Evolutionary conservation across 108 stramenopile species (phyloP).

Genomic region (Fistulifera pelliculosa): DNA sequence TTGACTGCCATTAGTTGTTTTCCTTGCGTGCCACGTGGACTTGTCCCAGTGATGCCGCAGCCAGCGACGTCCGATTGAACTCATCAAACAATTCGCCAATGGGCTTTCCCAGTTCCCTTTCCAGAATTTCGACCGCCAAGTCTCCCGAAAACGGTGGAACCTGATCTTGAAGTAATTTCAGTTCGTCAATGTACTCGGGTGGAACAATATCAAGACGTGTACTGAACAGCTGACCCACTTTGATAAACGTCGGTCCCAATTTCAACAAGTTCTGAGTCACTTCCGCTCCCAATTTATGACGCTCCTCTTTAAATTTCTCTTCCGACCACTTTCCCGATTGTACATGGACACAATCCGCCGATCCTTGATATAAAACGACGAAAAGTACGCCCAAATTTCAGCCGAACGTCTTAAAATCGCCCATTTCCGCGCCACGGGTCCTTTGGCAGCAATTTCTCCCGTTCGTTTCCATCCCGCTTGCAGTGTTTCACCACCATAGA

Average conservation of each 20-base stretch:
- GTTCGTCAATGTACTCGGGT: constrained; percentile 91
- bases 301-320: constrained; percentile 54
- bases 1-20: constrained; percentile 83
- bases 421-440: constrained; percentile 57
- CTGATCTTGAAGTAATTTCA: constrained; percentile 88
- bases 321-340: constrained; percentile 65
- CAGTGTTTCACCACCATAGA: constrained; percentile 66
- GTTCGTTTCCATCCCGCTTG: constrained; percentile 81
- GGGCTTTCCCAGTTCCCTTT: constrained; percentile 84
- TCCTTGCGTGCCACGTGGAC: constrained; percentile 88
- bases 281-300: constrained; percentile 68
- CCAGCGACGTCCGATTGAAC: constrained; percentile 65
- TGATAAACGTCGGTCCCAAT: constrained; percentile 63
- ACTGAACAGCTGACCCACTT: constrained; percentile 92
- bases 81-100: constrained; percentile 77
- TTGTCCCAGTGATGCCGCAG: constrained; percentile 93
- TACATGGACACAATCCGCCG: constrained; percentile 58
- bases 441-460: constrained; percentile 79
- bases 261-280: constrained; percentile 87
- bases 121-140: constrained; percentile 80
- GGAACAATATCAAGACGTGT: constrained; percentile 94
- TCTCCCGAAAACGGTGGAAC: constrained; percentile 92
- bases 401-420: constrained; percentile 73
- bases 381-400: constrained; percentile 87
- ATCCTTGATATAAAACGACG: constrained; percentile 80